A percentile compares a stretch with the other conserved stretches of the same genome.
Evolutionary conservation across 441 rosid species (phyloP).

Genomic region (Lagerstroemia fauriei): DNA sequence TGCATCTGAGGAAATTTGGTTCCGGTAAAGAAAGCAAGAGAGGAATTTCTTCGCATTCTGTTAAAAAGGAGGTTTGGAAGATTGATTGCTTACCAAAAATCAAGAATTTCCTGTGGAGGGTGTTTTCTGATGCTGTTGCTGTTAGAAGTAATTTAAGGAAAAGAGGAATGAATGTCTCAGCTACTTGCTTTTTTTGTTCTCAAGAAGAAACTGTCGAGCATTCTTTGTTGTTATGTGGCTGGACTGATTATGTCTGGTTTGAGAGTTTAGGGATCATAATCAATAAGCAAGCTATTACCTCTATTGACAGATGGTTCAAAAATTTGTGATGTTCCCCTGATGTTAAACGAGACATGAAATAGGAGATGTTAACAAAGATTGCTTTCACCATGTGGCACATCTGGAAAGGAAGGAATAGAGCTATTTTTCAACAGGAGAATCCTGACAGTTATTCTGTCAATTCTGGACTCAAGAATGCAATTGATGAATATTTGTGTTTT

Average conservation of each 20-base stretch:
- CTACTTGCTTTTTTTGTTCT: neutral
- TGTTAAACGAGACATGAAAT: too few relatives aligned
- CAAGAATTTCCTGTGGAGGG: neutral
- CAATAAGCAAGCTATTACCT: neutral
- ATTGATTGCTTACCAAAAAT: neutral
- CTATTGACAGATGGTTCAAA: neutral
- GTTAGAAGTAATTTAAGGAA: neutral
- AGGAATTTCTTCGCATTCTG: neutral
- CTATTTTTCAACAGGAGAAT: neutral
- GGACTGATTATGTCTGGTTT: neutral
- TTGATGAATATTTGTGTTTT: too few relatives aligned
- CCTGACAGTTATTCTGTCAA: neutral
- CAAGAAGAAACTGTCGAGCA: neutral
- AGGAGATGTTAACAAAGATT: neutral
- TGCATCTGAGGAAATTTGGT: neutral
- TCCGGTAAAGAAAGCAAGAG: fast-evolving
- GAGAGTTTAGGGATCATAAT: neutral
- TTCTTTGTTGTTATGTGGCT: neutral
- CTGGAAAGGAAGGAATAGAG: neutral
- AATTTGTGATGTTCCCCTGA: too few relatives aligned
- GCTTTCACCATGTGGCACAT: neutral
- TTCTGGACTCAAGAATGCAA: too few relatives aligned
- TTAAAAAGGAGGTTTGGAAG: neutral
- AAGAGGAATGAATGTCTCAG: neutral
- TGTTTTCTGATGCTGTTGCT: neutral